Evolutionary conservation across 1,284 basidiomycete species (phyloP).

Genomic region (Ustilago trichophora): DNA sequence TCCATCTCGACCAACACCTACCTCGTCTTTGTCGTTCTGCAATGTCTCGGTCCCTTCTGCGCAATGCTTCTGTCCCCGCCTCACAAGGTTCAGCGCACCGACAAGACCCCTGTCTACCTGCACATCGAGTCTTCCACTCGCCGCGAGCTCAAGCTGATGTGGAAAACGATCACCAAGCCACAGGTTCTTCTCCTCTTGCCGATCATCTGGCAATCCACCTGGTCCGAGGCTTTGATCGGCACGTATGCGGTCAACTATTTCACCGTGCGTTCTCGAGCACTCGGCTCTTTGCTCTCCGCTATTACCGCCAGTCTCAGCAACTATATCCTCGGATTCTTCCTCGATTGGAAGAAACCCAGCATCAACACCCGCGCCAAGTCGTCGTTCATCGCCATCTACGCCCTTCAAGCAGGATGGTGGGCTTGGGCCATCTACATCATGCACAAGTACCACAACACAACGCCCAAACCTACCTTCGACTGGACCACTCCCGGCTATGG

Average conservation of each 20-base stretch:
- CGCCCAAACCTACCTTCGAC: conserved; percentile 45
- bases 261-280: conserved; percentile 58
- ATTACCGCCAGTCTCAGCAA: conserved; percentile 60
- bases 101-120: conserved; percentile 64
- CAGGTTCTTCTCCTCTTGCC: conserved; percentile 58
- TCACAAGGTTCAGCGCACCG: conserved; percentile 65
- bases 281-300: conserved; percentile 66
- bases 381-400: conserved; percentile 54
- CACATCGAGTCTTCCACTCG: conserved; percentile 50
- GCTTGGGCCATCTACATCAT: conserved; percentile 65
- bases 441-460: conserved; percentile 44
- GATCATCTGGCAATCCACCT: conserved; percentile 57
- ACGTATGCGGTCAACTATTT: conserved; percentile 63
- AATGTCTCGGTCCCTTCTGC: conserved; percentile 62
- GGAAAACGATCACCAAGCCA: conserved; percentile 36
- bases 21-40: conserved; percentile 68
- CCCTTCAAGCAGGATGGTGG: conserved; percentile 56
- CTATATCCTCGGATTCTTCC: conserved; percentile 63
- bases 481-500: conserved; percentile 62
- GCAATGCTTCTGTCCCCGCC: conserved; percentile 64
- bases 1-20: conserved; percentile 65
- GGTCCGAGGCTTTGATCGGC: conserved; percentile 57
- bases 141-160: conserved; percentile 58
- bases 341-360: conserved; percentile 58
- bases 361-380: conserved; percentile 57